Conservation (phyloP, 1,284 basidiomycete species). For the Coniferiporia sulphurascens region DNA sequence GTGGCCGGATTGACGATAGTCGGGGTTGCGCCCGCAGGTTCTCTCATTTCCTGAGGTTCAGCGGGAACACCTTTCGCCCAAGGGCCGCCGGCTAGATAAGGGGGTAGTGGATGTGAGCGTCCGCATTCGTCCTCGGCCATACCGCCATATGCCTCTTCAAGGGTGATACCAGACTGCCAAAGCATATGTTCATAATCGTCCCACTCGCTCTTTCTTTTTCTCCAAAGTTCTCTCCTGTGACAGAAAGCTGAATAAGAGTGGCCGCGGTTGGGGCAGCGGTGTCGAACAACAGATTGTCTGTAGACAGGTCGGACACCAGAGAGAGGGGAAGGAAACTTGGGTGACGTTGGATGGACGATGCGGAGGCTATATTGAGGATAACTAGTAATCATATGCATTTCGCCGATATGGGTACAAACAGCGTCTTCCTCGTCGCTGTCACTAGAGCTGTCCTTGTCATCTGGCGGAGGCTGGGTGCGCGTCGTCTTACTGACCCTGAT, state of each 20-base stretch:
- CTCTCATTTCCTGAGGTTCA: not conserved
- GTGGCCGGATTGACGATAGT: constrained; percentile 9
- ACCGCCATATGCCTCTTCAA: constrained; percentile 17
- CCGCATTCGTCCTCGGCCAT: constrained; percentile 2
- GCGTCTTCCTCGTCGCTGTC: constrained; percentile 4
- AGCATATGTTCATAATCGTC: constrained; percentile 15
- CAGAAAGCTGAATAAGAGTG: constrained; percentile 14
- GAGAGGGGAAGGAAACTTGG: constrained; percentile 16
- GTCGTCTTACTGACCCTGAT: constrained; percentile 6
- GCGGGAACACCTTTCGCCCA: not conserved
- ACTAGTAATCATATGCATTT: not conserved
- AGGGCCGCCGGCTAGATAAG: constrained; percentile 1
- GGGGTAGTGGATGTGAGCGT: not conserved
- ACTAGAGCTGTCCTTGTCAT: constrained; percentile 1
- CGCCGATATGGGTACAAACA: not conserved
- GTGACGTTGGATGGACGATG: constrained; percentile 8
- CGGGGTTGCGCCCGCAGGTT: not conserved
- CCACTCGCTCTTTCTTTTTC: constrained; percentile 13
- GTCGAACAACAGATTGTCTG: constrained; percentile 5
- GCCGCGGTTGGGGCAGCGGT: constrained; percentile 11
- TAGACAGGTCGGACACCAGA: constrained; percentile 5
- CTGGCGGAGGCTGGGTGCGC: not conserved
- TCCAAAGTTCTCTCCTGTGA: constrained; percentile 14
- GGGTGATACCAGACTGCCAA: constrained; percentile 2
- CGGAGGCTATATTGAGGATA: not conserved